Percentiles rank a stretch among this genome's conserved stretches.
Evolutionary conservation across 768 basidiomycete species (phyloP).

Genomic region (Tephrocybe rancida): DNA sequence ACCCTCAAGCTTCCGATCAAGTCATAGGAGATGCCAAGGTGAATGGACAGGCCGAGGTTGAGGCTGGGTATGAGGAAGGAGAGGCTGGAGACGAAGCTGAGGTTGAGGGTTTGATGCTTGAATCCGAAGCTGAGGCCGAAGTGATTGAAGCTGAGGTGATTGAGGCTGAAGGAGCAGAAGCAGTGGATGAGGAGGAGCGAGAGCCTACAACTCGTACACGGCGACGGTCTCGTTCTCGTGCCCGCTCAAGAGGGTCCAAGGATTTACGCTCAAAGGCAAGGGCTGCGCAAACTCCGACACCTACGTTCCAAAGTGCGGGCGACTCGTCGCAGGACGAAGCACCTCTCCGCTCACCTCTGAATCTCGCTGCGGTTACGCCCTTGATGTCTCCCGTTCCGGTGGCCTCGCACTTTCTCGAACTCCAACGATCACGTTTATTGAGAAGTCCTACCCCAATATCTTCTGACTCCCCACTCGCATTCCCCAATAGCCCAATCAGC

Average conservation of each 20-base stretch:
- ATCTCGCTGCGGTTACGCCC: constrained; percentile 37
- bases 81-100: constrained; percentile 10
- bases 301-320: constrained; percentile 45
- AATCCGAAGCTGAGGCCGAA: constrained; percentile 25
- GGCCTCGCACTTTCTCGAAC: constrained; percentile 56
- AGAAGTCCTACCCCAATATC: constrained; percentile 56
- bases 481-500: constrained; percentile 68
- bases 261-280: constrained; percentile 69
- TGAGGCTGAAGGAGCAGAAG: constrained; percentile 40
- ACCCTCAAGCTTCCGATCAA: constrained; percentile 18
- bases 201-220: constrained; percentile 52
- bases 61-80: constrained; percentile 4
- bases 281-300: constrained; percentile 47
- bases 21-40: constrained; percentile 1
- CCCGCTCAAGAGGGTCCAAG: constrained; percentile 74
- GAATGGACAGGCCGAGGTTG: constrained; percentile 4
- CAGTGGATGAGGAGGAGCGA: constrained; percentile 42
- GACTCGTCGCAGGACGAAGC: constrained; percentile 79
- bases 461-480: constrained; percentile 56
- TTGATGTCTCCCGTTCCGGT: constrained; percentile 47
- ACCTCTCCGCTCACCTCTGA: constrained; percentile 33
- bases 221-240: constrained; percentile 78
- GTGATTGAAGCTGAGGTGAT: constrained; percentile 38
- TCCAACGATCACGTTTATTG: constrained; percentile 46
- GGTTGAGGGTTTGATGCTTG: constrained; percentile 20